These are phyloP conservation scores for Dictyostelium discoideum DNA, from an alignment of 78 protist genomes.

Conservation along the genomic window dicty_2.7 NC_007090.3:10501-11000, in stretches of 20 bases:
- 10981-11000: neutral
- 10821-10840: too few species aligned
- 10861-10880: too few species aligned
- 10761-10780: too few species aligned
- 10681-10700: conserved; percentile 87
- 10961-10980: neutral
- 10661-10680: conserved; percentile 50
- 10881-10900: too few species aligned
- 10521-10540: neutral
- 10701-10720: conserved; percentile 90
- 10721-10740: neutral
- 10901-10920: too few species aligned
- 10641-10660: conserved; percentile 81
- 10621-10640: conserved; percentile 93
- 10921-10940: too few species aligned
- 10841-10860: too few species aligned
- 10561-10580: neutral
- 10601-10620: conserved; percentile 85
- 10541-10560: neutral
- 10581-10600: neutral
- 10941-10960: too few species aligned
- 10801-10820: too few species aligned
- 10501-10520: neutral
- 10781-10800: too few species aligned
- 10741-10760: too few species aligned